Conservation (phyloP, 2,329 filamentous ascomycete genomes). For the Ustulina deusta region DNA sequence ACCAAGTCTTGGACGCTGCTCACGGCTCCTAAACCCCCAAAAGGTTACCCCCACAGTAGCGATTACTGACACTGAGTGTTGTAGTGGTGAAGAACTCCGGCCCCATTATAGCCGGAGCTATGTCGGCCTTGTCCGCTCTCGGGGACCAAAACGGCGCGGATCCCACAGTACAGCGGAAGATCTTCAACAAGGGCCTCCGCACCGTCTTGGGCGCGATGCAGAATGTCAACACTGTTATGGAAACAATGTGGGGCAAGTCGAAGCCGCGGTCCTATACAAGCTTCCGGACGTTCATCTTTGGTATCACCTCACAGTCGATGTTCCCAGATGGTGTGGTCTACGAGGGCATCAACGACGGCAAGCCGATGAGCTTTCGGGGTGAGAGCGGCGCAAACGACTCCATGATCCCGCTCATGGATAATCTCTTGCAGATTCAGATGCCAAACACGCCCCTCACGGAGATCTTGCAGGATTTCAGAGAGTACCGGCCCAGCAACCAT, state of each 20-base stretch:
- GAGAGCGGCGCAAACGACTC: constrained; percentile 95
- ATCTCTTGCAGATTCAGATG: constrained; percentile 87
- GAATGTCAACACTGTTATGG: constrained; percentile 84
- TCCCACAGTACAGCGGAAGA: constrained; percentile 57
- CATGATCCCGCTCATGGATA: constrained; percentile 92
- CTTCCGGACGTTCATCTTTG: constrained; percentile 97
- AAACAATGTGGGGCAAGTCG: constrained; percentile 91
- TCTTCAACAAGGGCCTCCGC: constrained; percentile 73
- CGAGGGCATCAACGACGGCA: constrained; percentile 78
- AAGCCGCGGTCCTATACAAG: constrained; percentile 85
- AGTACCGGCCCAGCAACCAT: constrained; percentile 90
- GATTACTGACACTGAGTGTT: not conserved
- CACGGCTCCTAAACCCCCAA: not conserved
- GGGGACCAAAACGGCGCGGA: constrained; percentile 51
- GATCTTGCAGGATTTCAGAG: constrained; percentile 88
- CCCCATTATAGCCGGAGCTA: constrained; percentile 77
- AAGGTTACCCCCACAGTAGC: not conserved
- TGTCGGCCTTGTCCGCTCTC: constrained; percentile 68
- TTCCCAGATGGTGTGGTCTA: constrained; percentile 93
- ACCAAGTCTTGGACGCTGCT: not conserved
- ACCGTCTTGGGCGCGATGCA: constrained; percentile 72
- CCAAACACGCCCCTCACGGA: constrained; percentile 88
- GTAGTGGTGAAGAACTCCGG: constrained; percentile 86
- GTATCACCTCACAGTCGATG: constrained; percentile 93
- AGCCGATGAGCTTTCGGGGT: constrained; percentile 85